phyloP scores from a whole-genome alignment of 2,329 filamentous ascomycete genomes.

The Diaporthe capsici region DNA sequence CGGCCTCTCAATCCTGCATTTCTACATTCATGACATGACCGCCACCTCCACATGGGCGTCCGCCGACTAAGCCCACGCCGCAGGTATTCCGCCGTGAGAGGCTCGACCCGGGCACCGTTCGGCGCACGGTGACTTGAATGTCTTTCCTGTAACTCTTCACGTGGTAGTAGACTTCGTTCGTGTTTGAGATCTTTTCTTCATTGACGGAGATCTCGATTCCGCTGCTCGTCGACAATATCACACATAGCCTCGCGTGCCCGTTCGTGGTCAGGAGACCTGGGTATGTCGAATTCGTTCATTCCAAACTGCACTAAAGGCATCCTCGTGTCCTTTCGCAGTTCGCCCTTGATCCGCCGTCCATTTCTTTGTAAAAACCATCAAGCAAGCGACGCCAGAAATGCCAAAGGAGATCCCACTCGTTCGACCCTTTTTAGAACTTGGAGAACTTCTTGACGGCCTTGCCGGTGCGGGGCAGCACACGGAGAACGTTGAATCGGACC shows the following conservation, averaged over 20 bases:
- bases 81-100: background rate
- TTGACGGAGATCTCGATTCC: slow-evolving; percentile 41
- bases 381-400: slow-evolving; percentile 54
- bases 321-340: slow-evolving; percentile 50
- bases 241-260: slow-evolving; percentile 39
- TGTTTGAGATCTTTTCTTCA: slow-evolving; percentile 41
- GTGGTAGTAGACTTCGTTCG: background rate
- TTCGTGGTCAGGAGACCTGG: slow-evolving; percentile 41
- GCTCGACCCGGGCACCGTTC: slow-evolving; percentile 3
- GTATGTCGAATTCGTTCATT: slow-evolving; percentile 47
- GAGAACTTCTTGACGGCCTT: slow-evolving; percentile 97
- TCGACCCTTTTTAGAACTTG: slow-evolving; percentile 86
- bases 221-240: slow-evolving; percentile 39
- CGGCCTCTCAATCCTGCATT: slow-evolving; percentile 3
- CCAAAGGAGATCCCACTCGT: slow-evolving; percentile 47
- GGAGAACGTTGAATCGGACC: slow-evolving; percentile 99
- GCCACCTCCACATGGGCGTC: background rate
- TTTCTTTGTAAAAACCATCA: slow-evolving; percentile 52
- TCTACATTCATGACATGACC: background rate
- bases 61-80: slow-evolving; percentile 8
- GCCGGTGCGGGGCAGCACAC: slow-evolving; percentile 96
- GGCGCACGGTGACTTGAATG: background rate
- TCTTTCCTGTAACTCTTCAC: background rate
- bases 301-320: slow-evolving; percentile 51
- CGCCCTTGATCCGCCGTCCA: slow-evolving; percentile 50